Evolutionary conservation across 2,329 filamentous ascomycete species (phyloP), one percentile per base, ranked within the genome.

Genomic region (Ceratocystiopsis minuta): DNA sequence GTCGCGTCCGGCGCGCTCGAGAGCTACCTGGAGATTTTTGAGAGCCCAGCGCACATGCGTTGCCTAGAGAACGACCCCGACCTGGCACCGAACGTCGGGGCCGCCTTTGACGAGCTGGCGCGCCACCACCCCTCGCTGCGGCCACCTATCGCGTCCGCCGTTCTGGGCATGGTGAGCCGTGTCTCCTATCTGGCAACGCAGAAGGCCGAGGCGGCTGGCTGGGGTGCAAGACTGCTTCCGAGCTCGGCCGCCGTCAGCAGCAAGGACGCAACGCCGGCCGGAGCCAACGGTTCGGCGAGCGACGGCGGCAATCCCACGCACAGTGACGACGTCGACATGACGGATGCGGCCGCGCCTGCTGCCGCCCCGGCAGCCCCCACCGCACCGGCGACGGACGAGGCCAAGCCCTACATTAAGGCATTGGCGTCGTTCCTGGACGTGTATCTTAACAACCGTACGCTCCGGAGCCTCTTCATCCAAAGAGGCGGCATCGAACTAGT

Each of bases 11-110:
- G 75, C 44, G 87, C 85, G 2, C 68, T 98, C 37, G 78, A 87
- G 43, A 82, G 76, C 50, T 96, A 87, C 56, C 80, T 98, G 49
- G 84, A 95, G 55, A 85, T 96, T n/a, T 98, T 98, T 50, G 84
- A 95, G 58, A 96, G 85, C 50, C 78, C 86, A 3, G 71, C 76
- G 15, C 92, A 99, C 59, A 76, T 98, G 44, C 83, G 81, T 51
- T 80, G 79, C 48, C 77, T 98, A 68, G 47, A 83, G 47, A 65
- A 67, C 34, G 88, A 94, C 49, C 65, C 70, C 6, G 64, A 67
- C 33, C 67, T 92, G 44, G 72, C 87, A 11, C 72, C 71, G 28
- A 73, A 75, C 34, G 70, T 98, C 39, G 90, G 90, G 12, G 73
- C 72, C 20, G 81, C 78, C 35, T 95, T 98, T 53, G 90, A 99